These are phyloP conservation scores for Scutellaria minor DNA, from an alignment of 257 asterid genomes.

Conservation along the genomic window DNA sequence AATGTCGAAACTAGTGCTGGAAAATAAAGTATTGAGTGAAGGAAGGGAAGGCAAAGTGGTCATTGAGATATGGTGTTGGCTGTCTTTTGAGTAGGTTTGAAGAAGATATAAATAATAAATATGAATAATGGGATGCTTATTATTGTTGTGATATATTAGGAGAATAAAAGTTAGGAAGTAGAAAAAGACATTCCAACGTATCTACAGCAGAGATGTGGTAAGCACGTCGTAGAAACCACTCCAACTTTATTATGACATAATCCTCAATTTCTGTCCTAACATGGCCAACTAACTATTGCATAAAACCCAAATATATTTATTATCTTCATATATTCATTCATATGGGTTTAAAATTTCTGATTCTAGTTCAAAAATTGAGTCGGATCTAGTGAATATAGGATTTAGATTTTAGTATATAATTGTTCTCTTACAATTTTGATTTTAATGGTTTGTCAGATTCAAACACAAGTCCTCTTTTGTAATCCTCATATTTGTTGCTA, in stretches of 20 bases:
- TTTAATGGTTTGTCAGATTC: no score
- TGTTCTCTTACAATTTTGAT: no score
- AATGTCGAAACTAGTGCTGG: constrained; percentile 40
- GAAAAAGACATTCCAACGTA: constrained; percentile 87
- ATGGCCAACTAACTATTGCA: constrained; percentile 27
- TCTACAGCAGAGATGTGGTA: constrained; percentile 66
- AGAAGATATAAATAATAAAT: constrained; percentile 25
- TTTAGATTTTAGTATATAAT: no score
- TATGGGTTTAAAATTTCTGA: no score
- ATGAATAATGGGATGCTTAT: constrained; percentile 27
- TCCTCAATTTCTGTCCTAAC: constrained; percentile 14
- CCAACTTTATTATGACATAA: constrained; percentile 21
- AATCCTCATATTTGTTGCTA: no score
- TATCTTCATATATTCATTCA: no score
- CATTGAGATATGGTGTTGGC: constrained; percentile 42
- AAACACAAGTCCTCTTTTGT: no score
- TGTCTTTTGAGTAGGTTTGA: constrained; percentile 50
- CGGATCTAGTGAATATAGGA: no score
- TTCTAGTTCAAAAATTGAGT: no score
- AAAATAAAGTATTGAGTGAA: not conserved
- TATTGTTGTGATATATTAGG: constrained; percentile 10
- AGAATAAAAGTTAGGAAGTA: constrained; percentile 57
- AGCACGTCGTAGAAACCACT: constrained; percentile 50
- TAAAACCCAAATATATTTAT: not conserved
- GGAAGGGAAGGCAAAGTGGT: constrained; percentile 35